Percentiles rank a stretch among this genome's conserved stretches.
These are phyloP conservation scores for Cyathus striatus DNA, from an alignment of 768 basidiomycete species.

Conservation along the genomic window DNA sequence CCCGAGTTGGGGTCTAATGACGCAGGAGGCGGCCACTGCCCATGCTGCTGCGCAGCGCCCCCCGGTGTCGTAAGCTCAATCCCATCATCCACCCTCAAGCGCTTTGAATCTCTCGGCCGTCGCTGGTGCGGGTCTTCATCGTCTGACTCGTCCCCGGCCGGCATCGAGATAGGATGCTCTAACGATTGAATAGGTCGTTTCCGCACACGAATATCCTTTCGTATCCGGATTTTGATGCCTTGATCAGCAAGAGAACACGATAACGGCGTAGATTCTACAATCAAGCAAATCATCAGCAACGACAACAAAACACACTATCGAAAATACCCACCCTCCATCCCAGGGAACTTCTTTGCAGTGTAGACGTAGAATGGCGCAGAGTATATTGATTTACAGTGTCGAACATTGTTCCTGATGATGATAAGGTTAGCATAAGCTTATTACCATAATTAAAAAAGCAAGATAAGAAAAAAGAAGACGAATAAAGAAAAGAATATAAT, in stretches of 20 bases:
- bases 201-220: conserved; percentile 85
- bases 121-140: conserved; percentile 15
- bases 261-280: conserved; percentile 79
- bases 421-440: neutral
- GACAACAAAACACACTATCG: too few relatives aligned
- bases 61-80: conserved; percentile 16
- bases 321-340: conserved; percentile 78
- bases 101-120: conserved; percentile 25
- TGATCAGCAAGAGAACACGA: conserved; percentile 93
- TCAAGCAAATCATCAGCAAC: conserved; percentile 4
- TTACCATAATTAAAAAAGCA: neutral
- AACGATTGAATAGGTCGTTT: conserved; percentile 53
- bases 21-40: conserved; percentile 5
- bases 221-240: conserved; percentile 91
- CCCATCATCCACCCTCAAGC: conserved; percentile 29
- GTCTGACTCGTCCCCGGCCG: conserved; percentile 16
- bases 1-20: neutral
- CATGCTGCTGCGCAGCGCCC: conserved; percentile 16
- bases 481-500: neutral
- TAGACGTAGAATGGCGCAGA: conserved; percentile 91
- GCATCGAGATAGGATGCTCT: conserved; percentile 24
- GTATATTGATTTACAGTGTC: conserved; percentile 87
- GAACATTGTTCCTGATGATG: conserved; percentile 64
- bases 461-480: neutral
- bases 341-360: conserved; percentile 94